Conservation (phyloP, 2,329 filamentous ascomycete genomes). For the Ceratocystiopsis sp. region DNA sequence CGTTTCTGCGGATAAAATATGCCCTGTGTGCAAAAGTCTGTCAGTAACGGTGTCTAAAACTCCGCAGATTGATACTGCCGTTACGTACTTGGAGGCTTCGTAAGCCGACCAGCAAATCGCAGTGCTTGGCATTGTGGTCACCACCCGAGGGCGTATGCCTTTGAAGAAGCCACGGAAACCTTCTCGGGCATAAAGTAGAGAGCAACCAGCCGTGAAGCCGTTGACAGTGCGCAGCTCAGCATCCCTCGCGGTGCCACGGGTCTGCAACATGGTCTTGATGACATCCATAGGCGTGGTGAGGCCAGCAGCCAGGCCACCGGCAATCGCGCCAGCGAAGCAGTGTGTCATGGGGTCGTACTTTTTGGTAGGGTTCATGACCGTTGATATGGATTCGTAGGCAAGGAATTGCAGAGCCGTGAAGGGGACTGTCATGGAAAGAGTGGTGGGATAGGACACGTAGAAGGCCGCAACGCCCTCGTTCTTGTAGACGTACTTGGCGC, state of each 20-base stretch:
- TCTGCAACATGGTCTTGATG: conserved; percentile 95
- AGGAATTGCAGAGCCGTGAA: conserved; percentile 96
- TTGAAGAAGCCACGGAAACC: conserved; percentile 83
- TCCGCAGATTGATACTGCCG: neutral
- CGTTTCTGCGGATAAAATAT: conserved; percentile 33
- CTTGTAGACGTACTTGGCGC: conserved; percentile 73
- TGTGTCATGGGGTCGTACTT: conserved; percentile 87
- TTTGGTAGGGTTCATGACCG: conserved; percentile 72
- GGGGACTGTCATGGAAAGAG: conserved; percentile 93
- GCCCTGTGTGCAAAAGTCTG: conserved; percentile 22
- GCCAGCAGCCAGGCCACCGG: conserved; percentile 83
- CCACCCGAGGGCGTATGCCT: conserved; percentile 73
- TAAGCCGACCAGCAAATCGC: conserved; percentile 95
- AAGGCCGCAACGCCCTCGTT: conserved; percentile 82
- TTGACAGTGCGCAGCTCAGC: conserved; percentile 71
- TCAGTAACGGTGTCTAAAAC: neutral
- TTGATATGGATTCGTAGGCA: conserved; percentile 92
- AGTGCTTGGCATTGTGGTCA: conserved; percentile 96
- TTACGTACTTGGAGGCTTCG: conserved; percentile 44
- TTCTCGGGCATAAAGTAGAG: conserved; percentile 67
- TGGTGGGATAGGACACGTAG: conserved; percentile 97
- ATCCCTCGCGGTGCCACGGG: conserved; percentile 65
- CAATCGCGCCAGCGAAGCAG: conserved; percentile 79
- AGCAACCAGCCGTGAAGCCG: conserved; percentile 62
- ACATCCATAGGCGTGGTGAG: conserved; percentile 94